These are phyloP conservation scores for Syzygium oleosum DNA, from an alignment of 345 rosid genomes.

Conservation along the genomic window DNA sequence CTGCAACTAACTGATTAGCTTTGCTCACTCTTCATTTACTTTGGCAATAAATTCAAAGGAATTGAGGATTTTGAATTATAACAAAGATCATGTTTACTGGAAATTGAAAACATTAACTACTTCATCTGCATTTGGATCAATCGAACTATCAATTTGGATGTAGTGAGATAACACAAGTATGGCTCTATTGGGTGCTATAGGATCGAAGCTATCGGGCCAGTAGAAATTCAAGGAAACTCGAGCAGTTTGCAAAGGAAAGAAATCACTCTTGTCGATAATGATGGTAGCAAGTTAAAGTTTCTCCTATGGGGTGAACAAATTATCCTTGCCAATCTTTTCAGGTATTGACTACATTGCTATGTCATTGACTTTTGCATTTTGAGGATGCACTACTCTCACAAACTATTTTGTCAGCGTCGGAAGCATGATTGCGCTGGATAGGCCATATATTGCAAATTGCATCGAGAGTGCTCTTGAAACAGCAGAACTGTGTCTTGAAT, in stretches of 20 bases:
- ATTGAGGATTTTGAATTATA: neutral
- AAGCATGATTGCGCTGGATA: conserved; percentile 82
- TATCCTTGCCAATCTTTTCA: conserved; percentile 71
- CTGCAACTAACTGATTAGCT: neutral
- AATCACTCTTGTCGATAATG: conserved; percentile 63
- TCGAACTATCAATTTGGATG: neutral
- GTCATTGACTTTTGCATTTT: neutral
- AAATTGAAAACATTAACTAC: neutral
- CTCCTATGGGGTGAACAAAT: conserved; percentile 90
- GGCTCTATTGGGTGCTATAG: conserved; percentile 21
- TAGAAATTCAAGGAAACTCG: conserved; percentile 50
- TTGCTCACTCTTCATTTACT: neutral
- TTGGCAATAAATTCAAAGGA: neutral
- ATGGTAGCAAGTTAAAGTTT: conserved; percentile 55
- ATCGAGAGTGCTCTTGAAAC: conserved; percentile 46
- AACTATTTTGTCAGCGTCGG: conserved; percentile 50
- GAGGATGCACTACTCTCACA: neutral
- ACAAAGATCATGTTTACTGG: neutral
- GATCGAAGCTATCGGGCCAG: conserved; percentile 71
- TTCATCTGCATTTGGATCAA: neutral
- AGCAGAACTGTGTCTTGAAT: conserved; percentile 69
- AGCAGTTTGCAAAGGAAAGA: conserved; percentile 50
- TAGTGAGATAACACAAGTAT: neutral
- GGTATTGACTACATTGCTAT: conserved; percentile 38
- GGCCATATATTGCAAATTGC: conserved; percentile 67